Conservation (phyloP, 2,329 filamentous ascomycete genomes). For the Botrytis byssoidea region DNA sequence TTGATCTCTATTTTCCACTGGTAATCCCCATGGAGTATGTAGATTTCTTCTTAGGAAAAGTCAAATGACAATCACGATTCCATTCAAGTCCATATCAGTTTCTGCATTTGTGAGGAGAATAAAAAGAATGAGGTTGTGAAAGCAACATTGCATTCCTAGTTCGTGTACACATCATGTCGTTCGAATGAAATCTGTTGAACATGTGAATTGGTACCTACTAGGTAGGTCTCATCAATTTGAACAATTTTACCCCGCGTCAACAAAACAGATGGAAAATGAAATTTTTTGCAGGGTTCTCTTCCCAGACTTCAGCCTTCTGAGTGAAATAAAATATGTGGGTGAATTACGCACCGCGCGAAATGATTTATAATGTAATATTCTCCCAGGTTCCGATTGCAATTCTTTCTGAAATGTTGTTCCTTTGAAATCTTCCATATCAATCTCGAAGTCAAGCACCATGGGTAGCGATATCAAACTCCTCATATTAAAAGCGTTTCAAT, state of each 20-base stretch:
- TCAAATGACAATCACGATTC: constrained; percentile 27
- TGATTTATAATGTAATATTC: background rate
- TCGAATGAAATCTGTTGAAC: background rate
- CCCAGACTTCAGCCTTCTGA: constrained; percentile 7
- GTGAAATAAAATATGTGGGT: background rate
- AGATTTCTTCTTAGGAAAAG: constrained; percentile 27
- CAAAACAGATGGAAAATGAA: background rate
- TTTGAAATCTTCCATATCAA: background rate
- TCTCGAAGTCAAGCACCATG: background rate
- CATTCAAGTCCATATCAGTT: background rate
- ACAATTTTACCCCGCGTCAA: background rate
- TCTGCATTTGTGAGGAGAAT: background rate
- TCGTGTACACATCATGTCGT: background rate
- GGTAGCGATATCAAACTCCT: background rate
- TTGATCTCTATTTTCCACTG: constrained; percentile 27
- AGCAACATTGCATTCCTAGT: background rate
- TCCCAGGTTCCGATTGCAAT: background rate
- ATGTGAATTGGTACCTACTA: background rate
- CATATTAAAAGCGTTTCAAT: background rate
- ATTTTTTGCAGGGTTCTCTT: constrained; percentile 8
- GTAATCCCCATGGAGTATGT: constrained; percentile 25
- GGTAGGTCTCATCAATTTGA: background rate
- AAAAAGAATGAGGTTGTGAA: too few species aligned
- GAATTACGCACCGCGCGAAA: background rate
- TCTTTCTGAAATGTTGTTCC: background rate